Conservation (phyloP, 2,329 filamentous ascomycete species). For the Nothopassalora personata region DNA sequence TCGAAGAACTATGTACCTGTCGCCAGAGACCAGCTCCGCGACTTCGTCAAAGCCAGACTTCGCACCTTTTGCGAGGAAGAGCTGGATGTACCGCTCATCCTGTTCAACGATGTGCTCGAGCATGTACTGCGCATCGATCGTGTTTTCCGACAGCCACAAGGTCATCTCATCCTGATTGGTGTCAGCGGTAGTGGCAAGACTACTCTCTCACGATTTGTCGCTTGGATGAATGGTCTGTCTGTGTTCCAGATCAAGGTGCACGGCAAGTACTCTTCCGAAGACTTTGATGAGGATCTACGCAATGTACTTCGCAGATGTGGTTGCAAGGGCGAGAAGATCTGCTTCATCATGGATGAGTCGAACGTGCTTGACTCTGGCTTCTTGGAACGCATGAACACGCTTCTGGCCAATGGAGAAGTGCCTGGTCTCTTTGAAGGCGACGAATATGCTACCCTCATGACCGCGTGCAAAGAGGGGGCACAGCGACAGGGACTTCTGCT, state of each 20-base stretch:
- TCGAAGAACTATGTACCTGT: slow-evolving; percentile 98
- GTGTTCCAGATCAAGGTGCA: slow-evolving; percentile 99
- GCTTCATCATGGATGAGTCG: slow-evolving; percentile 99
- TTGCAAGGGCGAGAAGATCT: slow-evolving; percentile 98
- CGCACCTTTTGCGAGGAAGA: slow-evolving; percentile 99
- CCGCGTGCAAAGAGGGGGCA: slow-evolving; percentile 95
- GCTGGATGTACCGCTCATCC: slow-evolving; percentile 92
- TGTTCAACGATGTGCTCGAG: slow-evolving; percentile 99
- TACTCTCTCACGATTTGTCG: slow-evolving; percentile 93
- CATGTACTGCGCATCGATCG: slow-evolving; percentile 97
- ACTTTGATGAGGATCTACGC: slow-evolving; percentile 96
- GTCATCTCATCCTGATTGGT: slow-evolving; percentile 95
- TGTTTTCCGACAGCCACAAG: slow-evolving; percentile 96
- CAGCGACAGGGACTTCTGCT: slow-evolving; percentile 91
- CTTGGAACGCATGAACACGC: slow-evolving; percentile 97
- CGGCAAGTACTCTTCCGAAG: slow-evolving; percentile 94
- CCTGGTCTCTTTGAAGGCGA: slow-evolving; percentile 99
- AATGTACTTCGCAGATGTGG: slow-evolving; percentile 89
- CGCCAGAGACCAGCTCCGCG: slow-evolving; percentile 86
- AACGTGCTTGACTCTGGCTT: slow-evolving; percentile 99
- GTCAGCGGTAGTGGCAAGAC: slow-evolving; percentile 99
- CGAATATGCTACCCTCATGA: slow-evolving; percentile 97
- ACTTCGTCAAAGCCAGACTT: slow-evolving; percentile 94
- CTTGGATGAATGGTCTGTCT: slow-evolving; percentile 99
- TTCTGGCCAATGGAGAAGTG: slow-evolving; percentile 98